Evolutionary conservation across 495 filamentous ascomycete species (phyloP).

Genomic region (Neurospora tetrasperma): DNA sequence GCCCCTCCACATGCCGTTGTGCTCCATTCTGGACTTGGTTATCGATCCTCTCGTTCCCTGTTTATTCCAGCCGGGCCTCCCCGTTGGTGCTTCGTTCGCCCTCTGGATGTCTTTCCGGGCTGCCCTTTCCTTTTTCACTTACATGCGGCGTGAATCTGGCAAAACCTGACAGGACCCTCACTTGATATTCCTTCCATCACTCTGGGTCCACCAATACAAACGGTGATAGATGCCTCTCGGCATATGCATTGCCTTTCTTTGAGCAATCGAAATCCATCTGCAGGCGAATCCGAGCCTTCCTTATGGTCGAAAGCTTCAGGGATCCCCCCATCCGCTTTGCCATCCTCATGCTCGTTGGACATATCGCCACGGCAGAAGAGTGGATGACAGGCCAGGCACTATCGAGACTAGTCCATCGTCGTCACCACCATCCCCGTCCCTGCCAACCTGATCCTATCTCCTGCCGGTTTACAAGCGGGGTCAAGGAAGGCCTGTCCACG

Average conservation of each 20-base stretch:
- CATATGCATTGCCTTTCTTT: conserved; percentile 34
- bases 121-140: conserved; percentile 16
- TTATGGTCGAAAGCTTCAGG: conserved; percentile 23
- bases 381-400: conserved; percentile 29
- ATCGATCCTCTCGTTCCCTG: conserved; percentile 23
- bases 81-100: conserved; percentile 11
- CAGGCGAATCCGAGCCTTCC: conserved; percentile 28
- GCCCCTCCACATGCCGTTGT: conserved; percentile 13
- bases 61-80: conserved; percentile 7
- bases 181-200: conserved; percentile 12
- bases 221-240: conserved; percentile 25
- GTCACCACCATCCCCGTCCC: conserved; percentile 22
- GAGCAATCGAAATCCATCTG: conserved; percentile 33
- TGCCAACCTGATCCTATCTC: conserved; percentile 20
- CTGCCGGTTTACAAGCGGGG: conserved; percentile 33
- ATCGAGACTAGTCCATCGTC: conserved; percentile 19
- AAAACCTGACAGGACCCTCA: conserved; percentile 13
- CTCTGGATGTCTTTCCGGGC: conserved; percentile 10
- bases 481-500: conserved; percentile 30
- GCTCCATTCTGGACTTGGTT: conserved; percentile 8
- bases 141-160: conserved; percentile 12
- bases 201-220: conserved; percentile 23
- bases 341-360: conserved; percentile 27
- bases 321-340: conserved; percentile 27
- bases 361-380: conserved; percentile 42